phyloP scores from a whole-genome alignment of 225 moss, liverwort and hornwort genomes.

The Takakia lepidozioides region DNA sequence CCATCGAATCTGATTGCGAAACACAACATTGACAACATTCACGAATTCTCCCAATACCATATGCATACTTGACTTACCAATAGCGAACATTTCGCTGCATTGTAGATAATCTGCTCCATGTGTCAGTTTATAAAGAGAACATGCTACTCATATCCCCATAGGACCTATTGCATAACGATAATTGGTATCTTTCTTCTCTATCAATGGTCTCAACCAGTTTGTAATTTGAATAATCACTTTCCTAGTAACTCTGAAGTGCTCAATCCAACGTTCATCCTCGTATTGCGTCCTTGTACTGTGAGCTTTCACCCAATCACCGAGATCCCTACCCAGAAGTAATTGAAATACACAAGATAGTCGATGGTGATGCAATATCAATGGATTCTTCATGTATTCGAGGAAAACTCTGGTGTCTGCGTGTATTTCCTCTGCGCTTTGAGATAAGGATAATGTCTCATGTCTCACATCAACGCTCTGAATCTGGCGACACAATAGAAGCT shows the following conservation, averaged over 20 bases:
- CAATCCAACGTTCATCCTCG: neutral
- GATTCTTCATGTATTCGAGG: neutral
- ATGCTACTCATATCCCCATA: neutral
- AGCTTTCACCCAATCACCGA: neutral
- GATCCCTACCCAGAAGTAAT: too few relatives aligned
- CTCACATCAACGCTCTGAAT: too few relatives aligned
- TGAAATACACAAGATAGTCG: neutral
- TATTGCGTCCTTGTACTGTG: neutral
- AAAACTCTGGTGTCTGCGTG: too few relatives aligned
- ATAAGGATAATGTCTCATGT: too few relatives aligned
- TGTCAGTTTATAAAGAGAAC: too few relatives aligned
- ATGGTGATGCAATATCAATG: neutral
- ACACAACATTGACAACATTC: too few relatives aligned
- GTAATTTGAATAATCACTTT: neutral
- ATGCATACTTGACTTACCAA: neutral
- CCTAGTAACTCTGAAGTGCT: too few relatives aligned
- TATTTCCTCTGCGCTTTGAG: too few relatives aligned
- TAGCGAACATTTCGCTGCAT: neutral
- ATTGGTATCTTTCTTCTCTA: neutral
- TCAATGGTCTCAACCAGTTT: neutral
- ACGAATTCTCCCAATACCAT: too few relatives aligned
- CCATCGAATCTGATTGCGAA: neutral
- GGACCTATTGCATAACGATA: neutral
- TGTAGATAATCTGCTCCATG: neutral
- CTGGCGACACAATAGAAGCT: too few relatives aligned